phyloP scores from a whole-genome alignment of 805 yeast genomes.

The Wickerhamiella vanderwaltii region DNA sequence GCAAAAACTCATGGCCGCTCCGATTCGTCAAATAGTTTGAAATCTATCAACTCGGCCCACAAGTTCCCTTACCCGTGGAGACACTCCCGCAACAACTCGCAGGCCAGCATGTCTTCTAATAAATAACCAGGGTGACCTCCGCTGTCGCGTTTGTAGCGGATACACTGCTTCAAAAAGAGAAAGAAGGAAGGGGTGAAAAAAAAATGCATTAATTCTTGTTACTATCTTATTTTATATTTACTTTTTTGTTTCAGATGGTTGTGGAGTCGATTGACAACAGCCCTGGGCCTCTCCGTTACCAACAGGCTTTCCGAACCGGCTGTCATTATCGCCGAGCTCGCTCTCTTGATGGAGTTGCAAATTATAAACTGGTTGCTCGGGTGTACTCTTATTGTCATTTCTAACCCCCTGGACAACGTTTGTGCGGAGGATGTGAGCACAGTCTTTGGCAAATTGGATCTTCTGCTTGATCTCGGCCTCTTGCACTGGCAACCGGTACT shows the following conservation, averaged over 20 bases:
- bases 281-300: conserved; percentile 10
- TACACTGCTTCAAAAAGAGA: not conserved
- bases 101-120: too few relatives aligned
- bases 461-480: conserved; percentile 35
- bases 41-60: conserved; percentile 7
- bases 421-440: conserved; percentile 52
- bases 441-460: conserved; percentile 48
- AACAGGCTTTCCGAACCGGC: conserved; percentile 12
- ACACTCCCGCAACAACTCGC: conserved; percentile 6
- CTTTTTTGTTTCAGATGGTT: too few relatives aligned
- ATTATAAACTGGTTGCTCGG: conserved; percentile 21
- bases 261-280: conserved; percentile 2
- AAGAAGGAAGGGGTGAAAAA: too few relatives aligned
- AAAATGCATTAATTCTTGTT: too few relatives aligned
- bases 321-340: conserved; percentile 83
- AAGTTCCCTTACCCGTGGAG: conserved; percentile 11
- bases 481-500: conserved; percentile 14
- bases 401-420: conserved; percentile 78
- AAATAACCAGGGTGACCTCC: too few relatives aligned
- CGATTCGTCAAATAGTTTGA: conserved; percentile 4
- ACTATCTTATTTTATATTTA: too few relatives aligned
- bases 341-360: conserved; percentile 69
- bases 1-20: conserved; percentile 7
- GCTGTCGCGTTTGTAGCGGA: too few relatives aligned
- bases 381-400: conserved; percentile 21